Evolutionary conservation across 2,329 filamentous ascomycete species (phyloP).

Genomic region (Penicillium fuscoglaucum): DNA sequence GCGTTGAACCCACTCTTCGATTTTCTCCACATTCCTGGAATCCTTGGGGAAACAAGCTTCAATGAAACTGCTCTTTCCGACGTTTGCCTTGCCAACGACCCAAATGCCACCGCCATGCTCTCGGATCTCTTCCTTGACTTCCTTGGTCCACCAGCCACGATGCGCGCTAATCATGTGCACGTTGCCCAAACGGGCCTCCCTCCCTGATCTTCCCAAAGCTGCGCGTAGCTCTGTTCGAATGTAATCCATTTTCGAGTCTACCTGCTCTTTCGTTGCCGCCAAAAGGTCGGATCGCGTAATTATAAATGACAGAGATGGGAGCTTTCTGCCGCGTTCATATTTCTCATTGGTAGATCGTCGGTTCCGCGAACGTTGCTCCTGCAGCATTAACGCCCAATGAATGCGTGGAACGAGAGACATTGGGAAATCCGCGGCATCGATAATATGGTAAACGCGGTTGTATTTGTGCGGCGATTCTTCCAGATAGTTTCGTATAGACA

Average conservation of each 20-base stretch:
- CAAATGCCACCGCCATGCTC: constrained; percentile 81
- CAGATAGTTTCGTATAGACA: constrained; percentile 79
- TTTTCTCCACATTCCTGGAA: constrained; percentile 48
- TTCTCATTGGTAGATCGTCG: constrained; percentile 68
- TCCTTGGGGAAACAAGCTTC: constrained; percentile 81
- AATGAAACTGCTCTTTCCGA: constrained; percentile 92
- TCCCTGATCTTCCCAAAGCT: constrained; percentile 67
- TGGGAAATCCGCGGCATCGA: constrained; percentile 95
- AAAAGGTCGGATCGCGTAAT: constrained; percentile 86
- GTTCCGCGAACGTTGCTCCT: constrained; percentile 75
- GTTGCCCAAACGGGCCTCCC: constrained; percentile 80
- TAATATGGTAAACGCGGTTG: constrained; percentile 92
- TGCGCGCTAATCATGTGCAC: constrained; percentile 83
- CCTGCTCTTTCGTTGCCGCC: constrained; percentile 77
- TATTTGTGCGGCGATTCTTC: constrained; percentile 83
- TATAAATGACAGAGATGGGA: constrained; percentile 84
- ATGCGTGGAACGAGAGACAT: constrained; percentile 85
- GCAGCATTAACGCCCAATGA: constrained; percentile 66
- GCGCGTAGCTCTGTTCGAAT: constrained; percentile 74
- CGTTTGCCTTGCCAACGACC: constrained; percentile 98
- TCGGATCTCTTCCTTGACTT: constrained; percentile 84
- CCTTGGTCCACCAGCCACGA: constrained; percentile 84
- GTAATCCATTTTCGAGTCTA: constrained; percentile 84
- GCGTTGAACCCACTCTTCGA: constrained; percentile 37
- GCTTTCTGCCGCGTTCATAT: constrained; percentile 67